phyloP scores from a whole-genome alignment of 2,329 filamentous ascomycete species.

The Tympanopsis confertula region DNA sequence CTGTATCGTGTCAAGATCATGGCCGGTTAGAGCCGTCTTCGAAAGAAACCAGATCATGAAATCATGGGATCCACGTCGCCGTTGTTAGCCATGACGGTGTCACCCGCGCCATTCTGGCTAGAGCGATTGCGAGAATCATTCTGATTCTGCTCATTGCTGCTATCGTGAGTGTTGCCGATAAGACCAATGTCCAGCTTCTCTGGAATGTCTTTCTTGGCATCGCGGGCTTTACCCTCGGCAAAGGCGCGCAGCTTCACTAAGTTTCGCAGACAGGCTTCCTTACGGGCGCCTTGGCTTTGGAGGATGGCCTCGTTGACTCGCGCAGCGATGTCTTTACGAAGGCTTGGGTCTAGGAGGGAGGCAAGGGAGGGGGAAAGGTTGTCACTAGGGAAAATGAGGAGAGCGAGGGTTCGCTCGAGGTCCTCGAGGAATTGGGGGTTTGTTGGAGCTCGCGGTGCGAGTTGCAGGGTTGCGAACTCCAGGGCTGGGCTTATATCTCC shows the following conservation, averaged over 20 bases:
- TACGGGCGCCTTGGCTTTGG: slow-evolving; percentile 41
- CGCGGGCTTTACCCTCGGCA: slow-evolving; percentile 36
- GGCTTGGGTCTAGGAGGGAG: slow-evolving; percentile 44
- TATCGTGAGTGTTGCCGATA: background rate
- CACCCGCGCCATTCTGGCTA: background rate
- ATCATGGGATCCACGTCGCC: slow-evolving; percentile 1
- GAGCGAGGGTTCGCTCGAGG: slow-evolving; percentile 54
- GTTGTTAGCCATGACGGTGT: slow-evolving; percentile 1
- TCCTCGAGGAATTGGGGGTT: slow-evolving; percentile 53
- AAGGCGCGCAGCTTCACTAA: slow-evolving; percentile 48
- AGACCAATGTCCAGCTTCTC: background rate
- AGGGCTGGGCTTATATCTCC: slow-evolving; percentile 51
- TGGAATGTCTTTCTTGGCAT: background rate
- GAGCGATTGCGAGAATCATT: too few relatives aligned
- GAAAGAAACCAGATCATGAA: too few relatives aligned
- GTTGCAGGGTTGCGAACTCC: slow-evolving; percentile 51
- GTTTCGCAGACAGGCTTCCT: slow-evolving; percentile 48
- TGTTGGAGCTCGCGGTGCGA: slow-evolving; percentile 53
- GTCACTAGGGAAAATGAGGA: slow-evolving; percentile 52
- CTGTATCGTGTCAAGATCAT: too few relatives aligned
- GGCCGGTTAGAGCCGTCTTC: too few relatives aligned
- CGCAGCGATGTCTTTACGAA: slow-evolving; percentile 49
- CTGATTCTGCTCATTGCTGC: background rate
- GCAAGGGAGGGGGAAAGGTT: slow-evolving; percentile 45
- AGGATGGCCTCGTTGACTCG: slow-evolving; percentile 57